A percentile compares a stretch with the other conserved stretches of the same genome.
Conservation (phyloP, 163 green algal species). For the Trebouxia gelatinosa region DNA sequence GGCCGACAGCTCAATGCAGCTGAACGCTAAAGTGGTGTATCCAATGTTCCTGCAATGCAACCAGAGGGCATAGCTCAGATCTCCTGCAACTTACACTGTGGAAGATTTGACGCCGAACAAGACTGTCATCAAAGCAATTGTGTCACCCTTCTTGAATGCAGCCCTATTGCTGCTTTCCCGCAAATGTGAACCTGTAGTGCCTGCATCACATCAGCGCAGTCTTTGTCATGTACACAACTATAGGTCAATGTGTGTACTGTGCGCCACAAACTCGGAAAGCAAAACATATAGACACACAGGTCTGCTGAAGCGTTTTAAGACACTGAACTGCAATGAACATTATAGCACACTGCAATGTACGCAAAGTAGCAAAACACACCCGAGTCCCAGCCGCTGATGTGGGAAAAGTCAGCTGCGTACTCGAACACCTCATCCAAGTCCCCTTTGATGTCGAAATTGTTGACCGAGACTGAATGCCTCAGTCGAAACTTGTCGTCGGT, state of each 20-base stretch:
- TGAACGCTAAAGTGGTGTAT: no score
- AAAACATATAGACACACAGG: no score
- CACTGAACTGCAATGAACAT: no score
- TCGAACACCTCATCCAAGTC: slow-evolving; percentile 17
- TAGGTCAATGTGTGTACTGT: no score
- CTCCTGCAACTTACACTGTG: slow-evolving; percentile 30
- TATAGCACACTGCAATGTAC: no score
- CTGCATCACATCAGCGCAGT: neutral
- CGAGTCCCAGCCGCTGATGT: slow-evolving; percentile 17
- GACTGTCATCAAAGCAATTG: slow-evolving; percentile 8
- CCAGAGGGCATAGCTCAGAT: no score
- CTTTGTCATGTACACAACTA: no score
- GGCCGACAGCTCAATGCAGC: no score
- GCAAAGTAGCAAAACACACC: no score
- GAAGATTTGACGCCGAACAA: neutral
- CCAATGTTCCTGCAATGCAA: no score
- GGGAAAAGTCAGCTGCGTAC: slow-evolving; percentile 26
- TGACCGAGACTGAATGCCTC: neutral
- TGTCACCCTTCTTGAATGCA: slow-evolving; percentile 15
- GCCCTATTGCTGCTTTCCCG: slow-evolving; percentile 7
- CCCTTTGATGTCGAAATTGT: slow-evolving; percentile 14
- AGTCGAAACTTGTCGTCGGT: neutral
- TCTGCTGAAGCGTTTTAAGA: no score
- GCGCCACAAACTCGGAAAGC: no score
- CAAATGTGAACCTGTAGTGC: neutral